phyloP scores from a whole-genome alignment of 805 yeast species.

The Candida pseudofarinosa region DNA sequence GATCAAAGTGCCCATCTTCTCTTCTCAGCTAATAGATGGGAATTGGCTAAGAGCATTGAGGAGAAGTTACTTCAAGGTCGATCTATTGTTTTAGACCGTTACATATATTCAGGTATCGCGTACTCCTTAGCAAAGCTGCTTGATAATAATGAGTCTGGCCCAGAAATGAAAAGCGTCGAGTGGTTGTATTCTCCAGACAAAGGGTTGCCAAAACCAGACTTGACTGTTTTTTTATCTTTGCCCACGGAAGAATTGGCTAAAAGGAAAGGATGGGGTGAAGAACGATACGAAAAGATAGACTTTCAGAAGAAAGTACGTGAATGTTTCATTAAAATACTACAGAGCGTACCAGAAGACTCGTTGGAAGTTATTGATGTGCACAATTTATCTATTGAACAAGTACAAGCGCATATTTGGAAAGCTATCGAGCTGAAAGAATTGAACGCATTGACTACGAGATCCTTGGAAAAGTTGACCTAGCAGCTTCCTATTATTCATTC shows the following conservation, averaged over 20 bases:
- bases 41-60: constrained; percentile 48
- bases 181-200: constrained; percentile 84
- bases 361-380: constrained; percentile 56
- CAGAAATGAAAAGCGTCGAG: constrained; percentile 38
- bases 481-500: constrained; percentile 6
- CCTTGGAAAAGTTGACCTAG: constrained; percentile 7
- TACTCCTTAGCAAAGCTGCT: constrained; percentile 82
- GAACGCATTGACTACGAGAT: constrained; percentile 9
- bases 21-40: constrained; percentile 96
- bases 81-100: constrained; percentile 74
- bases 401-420: constrained; percentile 44
- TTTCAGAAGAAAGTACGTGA: constrained; percentile 72
- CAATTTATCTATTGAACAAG: constrained; percentile 52
- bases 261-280: constrained; percentile 90
- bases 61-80: constrained; percentile 47
- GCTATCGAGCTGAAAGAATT: constrained; percentile 10
- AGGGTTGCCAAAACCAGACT: constrained; percentile 85
- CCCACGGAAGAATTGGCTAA: constrained; percentile 37
- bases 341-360: constrained; percentile 20
- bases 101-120: constrained; percentile 89
- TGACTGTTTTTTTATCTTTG: constrained; percentile 71
- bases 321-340: constrained; percentile 47
- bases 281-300: constrained; percentile 72
- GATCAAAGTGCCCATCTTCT: constrained; percentile 84
- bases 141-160: constrained; percentile 2